Base-by-base conservation (phyloP, 2,329 filamentous ascomycete species). In the Fusarium foetens region DNA sequence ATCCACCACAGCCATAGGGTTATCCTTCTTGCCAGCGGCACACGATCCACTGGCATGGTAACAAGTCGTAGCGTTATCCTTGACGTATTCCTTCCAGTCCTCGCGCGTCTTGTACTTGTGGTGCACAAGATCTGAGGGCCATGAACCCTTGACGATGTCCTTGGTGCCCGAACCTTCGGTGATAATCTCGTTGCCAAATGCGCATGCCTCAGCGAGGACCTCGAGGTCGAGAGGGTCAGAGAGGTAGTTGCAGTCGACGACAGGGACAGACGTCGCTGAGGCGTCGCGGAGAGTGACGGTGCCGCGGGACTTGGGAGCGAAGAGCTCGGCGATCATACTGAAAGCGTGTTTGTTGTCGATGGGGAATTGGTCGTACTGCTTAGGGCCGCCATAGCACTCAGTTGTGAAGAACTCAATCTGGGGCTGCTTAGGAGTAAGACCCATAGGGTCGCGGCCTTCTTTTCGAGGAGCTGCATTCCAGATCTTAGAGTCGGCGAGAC, bases 361-460 rank as follows among this genome's bases (percentile, higher is more conserved):
- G 0, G 89, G 89, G 59, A 85, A 87, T 41, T 89, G 80, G 25
- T 83, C 80, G 66, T 84, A 90, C 66, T 90, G 87, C 70, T 88
- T 89, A 0, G 89, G 88, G 0, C 88, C 88, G 8, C 88, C 88
- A 70, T 90, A 90, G 73, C 87, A 87, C 75, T 91, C 89, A 0
- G 89, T 90, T 36, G 84, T 88, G 80, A 90, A 91, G 78, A 90
- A 87, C 73, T 91, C 90, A 53, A 90, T 77, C 73, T 91, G 89
- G 1, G 90, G 88, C 74, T 92, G 90, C 10, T 79, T 78, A 0
- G 82, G 79, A 0, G 85, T 86, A 21, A 91, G 80, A 23, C 87
- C 88, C 89, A 92, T 91, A 0, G 90, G 88, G 72, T 92, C 90
- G 8, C 89, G 86, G 8, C 86, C 87, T 31, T 83, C 78, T 39